Conservation (phyloP, 2,329 filamentous ascomycete genomes). For the Colletotrichum eleusines region DNA sequence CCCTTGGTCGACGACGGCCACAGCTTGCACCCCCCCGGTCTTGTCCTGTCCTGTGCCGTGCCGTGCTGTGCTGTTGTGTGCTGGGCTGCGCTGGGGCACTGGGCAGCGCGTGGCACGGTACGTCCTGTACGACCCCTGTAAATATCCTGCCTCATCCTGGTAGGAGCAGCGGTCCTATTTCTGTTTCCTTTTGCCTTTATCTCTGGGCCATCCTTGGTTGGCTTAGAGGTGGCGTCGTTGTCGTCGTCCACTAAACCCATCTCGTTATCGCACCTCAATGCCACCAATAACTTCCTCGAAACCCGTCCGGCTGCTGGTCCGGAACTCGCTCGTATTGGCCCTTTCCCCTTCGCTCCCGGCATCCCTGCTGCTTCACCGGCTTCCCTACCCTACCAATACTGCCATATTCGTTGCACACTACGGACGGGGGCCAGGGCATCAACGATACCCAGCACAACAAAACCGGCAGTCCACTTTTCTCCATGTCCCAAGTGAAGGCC, state of each 20-base stretch:
- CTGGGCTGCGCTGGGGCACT: neutral
- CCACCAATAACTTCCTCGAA: slow-evolving; percentile 29
- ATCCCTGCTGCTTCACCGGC: slow-evolving; percentile 18
- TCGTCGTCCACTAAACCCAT: slow-evolving; percentile 30
- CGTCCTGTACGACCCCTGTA: neutral
- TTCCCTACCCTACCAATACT: slow-evolving; percentile 1
- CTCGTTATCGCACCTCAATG: slow-evolving; percentile 39
- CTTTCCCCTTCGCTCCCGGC: neutral
- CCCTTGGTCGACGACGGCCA: slow-evolving; percentile 8
- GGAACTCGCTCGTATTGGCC: slow-evolving; percentile 25
- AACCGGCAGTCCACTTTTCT: slow-evolving; percentile 18
- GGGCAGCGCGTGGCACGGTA: neutral
- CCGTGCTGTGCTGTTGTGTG: neutral
- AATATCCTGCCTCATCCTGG: slow-evolving; percentile 20
- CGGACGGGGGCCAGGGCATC: slow-evolving; percentile 11
- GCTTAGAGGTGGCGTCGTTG: slow-evolving; percentile 33
- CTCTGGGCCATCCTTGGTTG: slow-evolving; percentile 35
- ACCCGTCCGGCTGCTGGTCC: slow-evolving; percentile 31
- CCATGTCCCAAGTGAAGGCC: slow-evolving; percentile 12
- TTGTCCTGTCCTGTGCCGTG: neutral
- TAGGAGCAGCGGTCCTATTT: slow-evolving; percentile 30
- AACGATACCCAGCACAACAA: slow-evolving; percentile 12
- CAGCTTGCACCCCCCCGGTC: neutral
- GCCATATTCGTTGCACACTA: slow-evolving; percentile 4
- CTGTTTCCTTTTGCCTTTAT: slow-evolving; percentile 40